Evolutionary conservation across 2,329 filamentous ascomycete species (phyloP).

Genomic region (Gyromitra esculenta): DNA sequence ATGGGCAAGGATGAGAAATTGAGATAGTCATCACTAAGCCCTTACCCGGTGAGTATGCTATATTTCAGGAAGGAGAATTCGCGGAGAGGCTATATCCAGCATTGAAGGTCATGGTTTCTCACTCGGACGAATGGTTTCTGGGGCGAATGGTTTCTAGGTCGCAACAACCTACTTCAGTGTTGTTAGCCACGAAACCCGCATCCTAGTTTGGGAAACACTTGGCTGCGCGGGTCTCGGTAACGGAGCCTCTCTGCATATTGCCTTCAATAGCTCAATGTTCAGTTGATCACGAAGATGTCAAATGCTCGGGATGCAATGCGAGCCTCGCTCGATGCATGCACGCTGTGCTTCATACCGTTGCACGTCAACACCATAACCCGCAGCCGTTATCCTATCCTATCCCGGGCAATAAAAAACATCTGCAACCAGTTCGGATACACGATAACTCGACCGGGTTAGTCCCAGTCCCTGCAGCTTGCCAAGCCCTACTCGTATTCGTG

Average conservation of each 20-base stretch:
- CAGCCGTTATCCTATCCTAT: slow-evolving; percentile 9
- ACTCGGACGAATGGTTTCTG: slow-evolving; percentile 22
- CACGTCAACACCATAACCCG: neutral
- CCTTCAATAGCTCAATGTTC: neutral
- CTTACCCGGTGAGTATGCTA: slow-evolving; percentile 5
- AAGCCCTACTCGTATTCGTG: slow-evolving; percentile 22
- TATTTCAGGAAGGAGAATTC: neutral
- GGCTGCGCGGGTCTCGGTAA: neutral
- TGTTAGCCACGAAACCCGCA: neutral
- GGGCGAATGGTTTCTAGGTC: neutral
- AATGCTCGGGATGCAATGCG: slow-evolving; percentile 6
- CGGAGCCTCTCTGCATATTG: neutral
- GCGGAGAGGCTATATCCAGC: neutral
- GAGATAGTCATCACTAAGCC: slow-evolving; percentile 10
- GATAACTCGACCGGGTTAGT: slow-evolving; percentile 27
- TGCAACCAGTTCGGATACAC: slow-evolving; percentile 17
- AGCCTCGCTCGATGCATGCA: slow-evolving; percentile 16
- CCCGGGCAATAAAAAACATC: slow-evolving; percentile 18
- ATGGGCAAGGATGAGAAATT: neutral
- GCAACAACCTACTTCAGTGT: neutral
- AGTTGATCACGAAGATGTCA: slow-evolving; percentile 6
- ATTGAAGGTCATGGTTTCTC: slow-evolving; percentile 33
- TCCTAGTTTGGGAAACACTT: neutral
- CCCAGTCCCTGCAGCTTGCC: slow-evolving; percentile 29
- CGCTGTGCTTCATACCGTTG: neutral